Evolutionary conservation across 805 yeast species (phyloP).

Genomic region (Alloascoidea africana): DNA sequence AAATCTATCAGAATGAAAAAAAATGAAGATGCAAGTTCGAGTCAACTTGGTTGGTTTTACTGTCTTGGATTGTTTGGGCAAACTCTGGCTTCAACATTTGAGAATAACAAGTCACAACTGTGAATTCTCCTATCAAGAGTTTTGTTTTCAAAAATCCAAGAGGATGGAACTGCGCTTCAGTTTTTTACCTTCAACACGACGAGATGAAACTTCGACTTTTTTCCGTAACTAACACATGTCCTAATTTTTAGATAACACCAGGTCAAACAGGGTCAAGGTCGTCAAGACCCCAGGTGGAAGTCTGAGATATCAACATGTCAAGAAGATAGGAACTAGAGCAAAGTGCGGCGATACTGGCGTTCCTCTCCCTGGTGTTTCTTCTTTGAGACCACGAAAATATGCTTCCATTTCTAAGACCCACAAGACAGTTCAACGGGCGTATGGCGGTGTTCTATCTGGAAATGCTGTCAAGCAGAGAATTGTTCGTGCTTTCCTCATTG

Average conservation of each 20-base stretch:
- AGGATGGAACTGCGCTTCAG: constrained; percentile 1
- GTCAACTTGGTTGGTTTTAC: too few relatives aligned
- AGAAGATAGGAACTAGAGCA: constrained; percentile 70
- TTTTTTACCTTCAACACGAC: too few relatives aligned
- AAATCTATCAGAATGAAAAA: too few relatives aligned
- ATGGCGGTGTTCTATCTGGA: constrained; percentile 99
- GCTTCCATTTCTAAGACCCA: constrained; percentile 89
- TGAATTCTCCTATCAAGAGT: constrained; percentile 10
- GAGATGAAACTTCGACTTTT: background rate
- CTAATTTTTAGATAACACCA: constrained; percentile 81
- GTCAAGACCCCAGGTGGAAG: constrained; percentile 99
- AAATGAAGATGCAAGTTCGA: too few relatives aligned
- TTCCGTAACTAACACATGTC: constrained; percentile 5
- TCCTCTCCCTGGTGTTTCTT: constrained; percentile 75
- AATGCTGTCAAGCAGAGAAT: constrained; percentile 97
- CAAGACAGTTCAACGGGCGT: constrained; percentile 98
- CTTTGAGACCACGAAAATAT: constrained; percentile 97
- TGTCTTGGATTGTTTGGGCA: too few relatives aligned
- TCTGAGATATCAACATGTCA: constrained; percentile 94
- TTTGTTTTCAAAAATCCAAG: background rate
- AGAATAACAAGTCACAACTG: constrained; percentile 1
- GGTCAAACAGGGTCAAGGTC: constrained; percentile 98
- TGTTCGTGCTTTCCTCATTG: constrained; percentile 98
- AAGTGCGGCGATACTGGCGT: constrained; percentile 57
- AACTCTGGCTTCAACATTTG: constrained; percentile 2